Conservation (phyloP, 129 eudicot species). For the carrot (Daucus carota) region DH1_v3.0 NC_030385.2:10765501-10766000, state of each 20-base stretch:
- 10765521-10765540: neutral
- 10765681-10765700: conserved; percentile 95
- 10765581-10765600: conserved; percentile 90
- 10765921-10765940: conserved; percentile 26
- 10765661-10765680: conserved; percentile 94
- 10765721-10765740: neutral
- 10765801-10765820: conserved; percentile 81
- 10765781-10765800: neutral
- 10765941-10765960: conserved; percentile 73
- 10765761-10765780: neutral
- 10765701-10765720: conserved; percentile 55
- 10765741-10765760: neutral
- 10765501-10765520: neutral
- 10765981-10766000: conserved; percentile 86
- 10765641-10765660: conserved; percentile 98
- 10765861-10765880: conserved; percentile 51
- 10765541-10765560: conserved; percentile 96
- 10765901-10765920: conserved; percentile 26
- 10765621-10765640: conserved; percentile 75
- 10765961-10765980: conserved; percentile 66
- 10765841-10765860: conserved; percentile 41
- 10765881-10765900: conserved; percentile 74
- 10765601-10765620: conserved; percentile 90
- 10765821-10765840: conserved; percentile 51
- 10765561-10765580: conserved; percentile 99